phyloP scores from a whole-genome alignment of 495 filamentous ascomycete genomes.

The Xanthoparmelia taractica region DNA sequence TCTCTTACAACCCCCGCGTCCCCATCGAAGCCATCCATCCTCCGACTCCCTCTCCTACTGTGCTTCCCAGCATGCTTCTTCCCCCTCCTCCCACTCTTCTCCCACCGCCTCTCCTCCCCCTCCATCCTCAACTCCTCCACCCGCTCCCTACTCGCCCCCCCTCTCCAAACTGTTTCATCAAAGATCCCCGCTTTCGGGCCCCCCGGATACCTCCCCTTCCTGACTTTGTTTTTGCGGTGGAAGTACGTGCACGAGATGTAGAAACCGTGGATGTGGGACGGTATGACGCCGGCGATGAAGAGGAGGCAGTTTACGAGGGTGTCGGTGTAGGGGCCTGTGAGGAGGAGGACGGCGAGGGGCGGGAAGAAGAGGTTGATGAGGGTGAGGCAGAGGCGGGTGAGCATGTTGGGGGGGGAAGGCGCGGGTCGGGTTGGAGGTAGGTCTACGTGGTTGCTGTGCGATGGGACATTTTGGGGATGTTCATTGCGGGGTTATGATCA shows the following conservation, averaged over 20 bases:
- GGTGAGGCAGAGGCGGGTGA: conserved; percentile 22
- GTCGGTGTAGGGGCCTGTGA: conserved; percentile 30
- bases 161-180: conserved; percentile 28
- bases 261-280: conserved; percentile 37
- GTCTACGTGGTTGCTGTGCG: background rate
- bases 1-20: background rate
- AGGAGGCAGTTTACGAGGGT: conserved; percentile 33
- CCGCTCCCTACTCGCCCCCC: conserved; percentile 23
- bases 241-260: conserved; percentile 36
- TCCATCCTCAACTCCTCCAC: conserved; percentile 20
- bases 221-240: conserved; percentile 31
- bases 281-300: conserved; percentile 35
- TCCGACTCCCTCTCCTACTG: conserved; percentile 21
- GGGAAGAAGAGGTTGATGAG: conserved; percentile 24
- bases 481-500: background rate
- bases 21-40: background rate
- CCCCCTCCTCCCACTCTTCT: background rate
- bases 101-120: conserved; percentile 18
- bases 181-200: conserved; percentile 24
- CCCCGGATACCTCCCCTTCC: conserved; percentile 28
- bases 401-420: conserved; percentile 8
- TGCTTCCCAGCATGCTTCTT: conserved; percentile 16
- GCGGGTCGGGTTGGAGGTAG: background rate
- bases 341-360: conserved; percentile 19
- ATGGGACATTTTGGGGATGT: background rate